phyloP scores from a whole-genome alignment of 2,329 filamentous ascomycete species.

The Cytospora piceae region DNA sequence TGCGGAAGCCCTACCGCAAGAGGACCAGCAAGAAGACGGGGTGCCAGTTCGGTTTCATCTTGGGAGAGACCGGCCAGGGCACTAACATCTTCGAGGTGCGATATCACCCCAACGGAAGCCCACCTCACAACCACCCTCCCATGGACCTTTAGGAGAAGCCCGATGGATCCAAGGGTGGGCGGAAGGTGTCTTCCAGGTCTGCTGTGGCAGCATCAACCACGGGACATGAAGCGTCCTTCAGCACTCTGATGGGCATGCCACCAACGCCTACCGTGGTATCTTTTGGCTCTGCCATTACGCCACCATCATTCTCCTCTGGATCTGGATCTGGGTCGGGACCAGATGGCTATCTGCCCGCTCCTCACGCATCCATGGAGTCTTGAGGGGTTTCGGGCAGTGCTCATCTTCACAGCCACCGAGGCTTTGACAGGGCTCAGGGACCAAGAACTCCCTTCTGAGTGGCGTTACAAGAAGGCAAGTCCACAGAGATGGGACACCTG shows the following conservation, averaged over 20 bases:
- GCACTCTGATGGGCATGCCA: background rate
- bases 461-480: background rate
- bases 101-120: slow-evolving; percentile 30
- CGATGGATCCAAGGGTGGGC: background rate
- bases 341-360: background rate
- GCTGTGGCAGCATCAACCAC: background rate
- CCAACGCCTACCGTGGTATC: background rate
- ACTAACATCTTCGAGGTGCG: slow-evolving; percentile 31
- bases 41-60: slow-evolving; percentile 31
- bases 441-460: background rate
- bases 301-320: background rate
- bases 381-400: background rate
- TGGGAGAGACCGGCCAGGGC: slow-evolving; percentile 31
- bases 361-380: background rate
- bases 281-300: background rate
- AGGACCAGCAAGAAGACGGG: slow-evolving; percentile 32
- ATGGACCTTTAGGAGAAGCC: slow-evolving; percentile 20
- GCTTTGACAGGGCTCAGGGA: background rate
- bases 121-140: slow-evolving; percentile 30
- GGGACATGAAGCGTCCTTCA: background rate
- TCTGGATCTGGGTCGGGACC: background rate
- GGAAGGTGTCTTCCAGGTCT: background rate
- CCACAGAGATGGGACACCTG: background rate
- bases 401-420: background rate
- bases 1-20: slow-evolving; percentile 32